These are phyloP conservation scores for Colletotrichum gigasporum DNA, from an alignment of 2,329 filamentous ascomycete genomes.

Conservation along the genomic window DNA sequence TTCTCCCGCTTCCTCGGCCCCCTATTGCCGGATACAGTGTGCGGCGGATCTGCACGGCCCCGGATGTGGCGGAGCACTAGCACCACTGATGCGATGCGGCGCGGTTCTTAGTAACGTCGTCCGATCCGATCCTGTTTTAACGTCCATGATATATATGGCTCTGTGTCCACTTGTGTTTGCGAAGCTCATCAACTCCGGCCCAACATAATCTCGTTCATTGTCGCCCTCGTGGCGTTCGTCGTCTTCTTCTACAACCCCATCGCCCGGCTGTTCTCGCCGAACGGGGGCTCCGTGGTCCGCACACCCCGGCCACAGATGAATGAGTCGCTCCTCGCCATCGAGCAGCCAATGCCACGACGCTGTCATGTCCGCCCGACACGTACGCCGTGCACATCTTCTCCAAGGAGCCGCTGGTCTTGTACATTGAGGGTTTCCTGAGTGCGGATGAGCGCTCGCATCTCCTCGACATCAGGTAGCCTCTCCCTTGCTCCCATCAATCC, in stretches of 20 bases:
- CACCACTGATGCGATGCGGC: too few relatives aligned
- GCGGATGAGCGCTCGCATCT: conserved; percentile 55
- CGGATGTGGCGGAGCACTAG: background rate
- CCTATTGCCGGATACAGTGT: background rate
- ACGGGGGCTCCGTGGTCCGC: conserved; percentile 36
- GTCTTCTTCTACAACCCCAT: conserved; percentile 57
- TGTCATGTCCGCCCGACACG: conserved; percentile 48
- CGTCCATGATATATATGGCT: too few relatives aligned
- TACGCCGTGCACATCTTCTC: conserved; percentile 59
- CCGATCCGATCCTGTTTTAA: too few relatives aligned
- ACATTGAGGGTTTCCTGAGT: conserved; percentile 61
- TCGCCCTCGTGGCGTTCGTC: conserved; percentile 52
- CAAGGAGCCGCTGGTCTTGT: conserved; percentile 61
- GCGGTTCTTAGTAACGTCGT: too few relatives aligned
- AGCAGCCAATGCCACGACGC: conserved; percentile 46
- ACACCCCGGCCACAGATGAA: conserved; percentile 57
- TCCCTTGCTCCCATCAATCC: background rate
- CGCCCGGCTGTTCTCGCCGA: conserved; percentile 45
- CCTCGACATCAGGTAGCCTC: conserved; percentile 58
- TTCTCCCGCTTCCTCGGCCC: background rate
- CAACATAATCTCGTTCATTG: conserved; percentile 58
- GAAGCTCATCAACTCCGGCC: too few relatives aligned
- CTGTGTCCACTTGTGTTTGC: too few relatives aligned
- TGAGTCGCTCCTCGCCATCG: conserved; percentile 60
- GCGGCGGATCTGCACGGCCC: background rate